Percentiles rank a stretch among this genome's conserved stretches.
phyloP scores from a whole-genome alignment of 1,284 basidiomycete species.

The Microbotryum intermedium region DNA sequence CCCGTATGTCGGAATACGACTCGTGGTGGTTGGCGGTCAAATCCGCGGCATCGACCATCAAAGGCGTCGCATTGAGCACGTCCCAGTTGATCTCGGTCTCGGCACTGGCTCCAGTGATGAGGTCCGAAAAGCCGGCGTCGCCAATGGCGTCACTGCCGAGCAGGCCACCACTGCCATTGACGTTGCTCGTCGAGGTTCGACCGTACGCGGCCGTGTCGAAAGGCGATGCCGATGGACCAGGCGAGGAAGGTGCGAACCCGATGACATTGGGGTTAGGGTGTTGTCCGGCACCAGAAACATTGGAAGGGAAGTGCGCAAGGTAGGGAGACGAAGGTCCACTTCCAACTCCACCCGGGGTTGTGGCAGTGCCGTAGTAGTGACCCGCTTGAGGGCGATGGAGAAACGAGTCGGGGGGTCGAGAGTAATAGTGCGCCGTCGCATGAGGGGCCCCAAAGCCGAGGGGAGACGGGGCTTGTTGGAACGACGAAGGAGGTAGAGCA shows the following conservation, averaged over 20 bases:
- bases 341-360: neutral
- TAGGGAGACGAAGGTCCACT: neutral
- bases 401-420: slow-evolving; percentile 1
- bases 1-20: slow-evolving; percentile 2
- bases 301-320: neutral
- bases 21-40: slow-evolving; percentile 15
- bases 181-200: neutral
- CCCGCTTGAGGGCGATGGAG: neutral
- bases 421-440: neutral
- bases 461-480: slow-evolving; percentile 1
- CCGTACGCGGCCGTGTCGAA: slow-evolving; percentile 3
- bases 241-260: neutral
- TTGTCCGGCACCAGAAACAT: neutral
- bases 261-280: neutral
- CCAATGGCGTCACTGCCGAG: neutral
- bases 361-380: neutral
- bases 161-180: neutral
- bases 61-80: slow-evolving; percentile 8
- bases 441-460: neutral
- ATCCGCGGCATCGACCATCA: slow-evolving; percentile 1
- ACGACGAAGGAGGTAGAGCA: slow-evolving; percentile 6
- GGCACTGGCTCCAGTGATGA: slow-evolving; percentile 12
- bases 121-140: slow-evolving; percentile 19
- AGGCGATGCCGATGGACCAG: neutral
- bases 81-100: slow-evolving; percentile 26